Conservation (phyloP, 805 yeast genomes). For the Candida cerambycidarum region DNA sequence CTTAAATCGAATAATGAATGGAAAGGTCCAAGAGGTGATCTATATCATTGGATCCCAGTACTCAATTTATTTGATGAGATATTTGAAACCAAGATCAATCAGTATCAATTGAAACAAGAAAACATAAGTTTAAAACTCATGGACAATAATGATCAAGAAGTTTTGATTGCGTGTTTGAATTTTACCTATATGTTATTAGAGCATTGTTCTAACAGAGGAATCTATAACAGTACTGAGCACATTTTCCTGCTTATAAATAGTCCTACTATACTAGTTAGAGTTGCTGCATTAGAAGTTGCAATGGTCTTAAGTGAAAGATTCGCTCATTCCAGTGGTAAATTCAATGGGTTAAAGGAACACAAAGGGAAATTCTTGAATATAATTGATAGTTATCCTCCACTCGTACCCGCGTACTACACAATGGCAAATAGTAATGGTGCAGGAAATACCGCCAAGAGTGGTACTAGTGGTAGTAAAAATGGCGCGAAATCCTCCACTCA, state of each 20-base stretch:
- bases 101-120: conserved; percentile 52
- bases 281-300: conserved; percentile 60
- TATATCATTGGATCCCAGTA: conserved; percentile 74
- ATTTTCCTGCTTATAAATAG: conserved; percentile 58
- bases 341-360: conserved; percentile 42
- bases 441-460: too few species aligned
- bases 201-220: conserved; percentile 63
- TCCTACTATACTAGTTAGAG: conserved; percentile 57
- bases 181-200: conserved; percentile 66
- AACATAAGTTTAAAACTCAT: conserved; percentile 49
- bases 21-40: conserved; percentile 66
- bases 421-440: too few species aligned
- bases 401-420: conserved; percentile 32
- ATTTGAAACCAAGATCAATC: conserved; percentile 51
- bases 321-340: conserved; percentile 45
- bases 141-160: conserved; percentile 42
- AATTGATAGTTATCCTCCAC: conserved; percentile 54
- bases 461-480: neutral
- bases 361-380: conserved; percentile 51
- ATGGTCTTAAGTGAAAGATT: conserved; percentile 61
- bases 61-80: conserved; percentile 74
- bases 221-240: conserved; percentile 66
- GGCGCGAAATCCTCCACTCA: neutral
- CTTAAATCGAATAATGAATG: conserved; percentile 44
- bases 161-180: conserved; percentile 52